Evolutionary conservation across 768 basidiomycete genomes (phyloP), one percentile per base, ranked within the genome.

Genomic region (Tubosaeta sp.): DNA sequence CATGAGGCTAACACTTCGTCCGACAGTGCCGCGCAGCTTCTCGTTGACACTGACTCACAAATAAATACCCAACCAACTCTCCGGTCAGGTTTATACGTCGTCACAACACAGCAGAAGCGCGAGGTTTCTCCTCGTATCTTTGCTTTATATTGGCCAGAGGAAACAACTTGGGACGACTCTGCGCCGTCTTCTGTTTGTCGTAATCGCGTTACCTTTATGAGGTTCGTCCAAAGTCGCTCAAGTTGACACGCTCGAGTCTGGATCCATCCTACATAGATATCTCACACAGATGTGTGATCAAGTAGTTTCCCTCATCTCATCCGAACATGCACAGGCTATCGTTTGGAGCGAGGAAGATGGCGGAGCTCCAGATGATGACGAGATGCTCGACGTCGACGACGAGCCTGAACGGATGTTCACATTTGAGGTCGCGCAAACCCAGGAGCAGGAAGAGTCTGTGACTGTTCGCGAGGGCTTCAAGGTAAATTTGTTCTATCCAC

Each of bases 111-210:
- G 12, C 50, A 37, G 25, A 48, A 52, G 25, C 37, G 22, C 0
- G 43, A 10, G 14, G 26, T 11, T 3, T 27, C 42, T 1, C 61
- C 69, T 22, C 60, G 68, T 22, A 45, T 78, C 6, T 81, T 78
- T 46, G 72, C 81, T 13, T 56, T 85, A 6, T 84, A 81, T 51
- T 85, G 84, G 83, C 83, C 83, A 0, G 81, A 85, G 53, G 71
- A 78, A 26, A 72, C 66, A 1, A 84, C 83, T 0, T 85, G 83
- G 83, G 61, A 77, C 31, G 80, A 83, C 59, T 65, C 70, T 16
- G 75, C 79, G 0, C 34, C 66, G 10, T 67, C 73, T 1, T 67
- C 79, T 5, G 73, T 80, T 43, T 59, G 71, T 26, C 73, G 76
- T 2, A 85, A 83, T 64, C 72, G 83, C 8, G 68, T 78, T 3